Evolutionary conservation across 192 early-diverging fungal species (phyloP).

Genomic region (Gonapodya sp.): DNA sequence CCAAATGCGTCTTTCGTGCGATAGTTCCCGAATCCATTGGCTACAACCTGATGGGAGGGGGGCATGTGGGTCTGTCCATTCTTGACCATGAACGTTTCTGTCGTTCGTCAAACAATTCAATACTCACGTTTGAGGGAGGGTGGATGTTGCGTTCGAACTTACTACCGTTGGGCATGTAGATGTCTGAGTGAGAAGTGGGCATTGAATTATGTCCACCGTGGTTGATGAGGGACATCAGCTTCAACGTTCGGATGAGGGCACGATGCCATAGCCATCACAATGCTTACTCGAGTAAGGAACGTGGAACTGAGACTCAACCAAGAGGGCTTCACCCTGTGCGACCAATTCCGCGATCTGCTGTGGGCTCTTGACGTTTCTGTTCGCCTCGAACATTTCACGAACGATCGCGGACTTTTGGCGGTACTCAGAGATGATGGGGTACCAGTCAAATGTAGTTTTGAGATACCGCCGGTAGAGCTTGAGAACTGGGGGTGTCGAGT

Average conservation of each 20-base stretch:
- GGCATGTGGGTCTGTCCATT: no score
- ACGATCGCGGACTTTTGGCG: slow-evolving; percentile 77
- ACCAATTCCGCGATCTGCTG: slow-evolving; percentile 59
- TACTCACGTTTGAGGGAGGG: not conserved
- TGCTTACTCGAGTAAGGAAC: slow-evolving; percentile 73
- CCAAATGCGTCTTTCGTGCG: not conserved
- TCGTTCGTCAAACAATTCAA: not conserved
- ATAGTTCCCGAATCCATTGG: not conserved
- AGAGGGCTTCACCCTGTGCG: slow-evolving; percentile 59
- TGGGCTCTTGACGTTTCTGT: slow-evolving; percentile 60
- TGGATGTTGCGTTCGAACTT: not conserved
- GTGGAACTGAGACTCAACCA: slow-evolving; percentile 66
- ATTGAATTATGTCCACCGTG: no score
- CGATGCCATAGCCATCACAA: not conserved
- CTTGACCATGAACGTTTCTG: not conserved
- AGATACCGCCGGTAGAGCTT: slow-evolving; percentile 79
- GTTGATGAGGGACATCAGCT: not conserved
- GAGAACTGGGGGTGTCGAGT: slow-evolving; percentile 1
- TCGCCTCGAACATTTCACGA: slow-evolving; percentile 73
- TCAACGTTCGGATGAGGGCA: not conserved
- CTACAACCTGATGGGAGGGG: not conserved
- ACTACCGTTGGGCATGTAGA: not conserved
- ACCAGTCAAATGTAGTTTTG: slow-evolving; percentile 77
- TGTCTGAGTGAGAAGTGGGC: no score
- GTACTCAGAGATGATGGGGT: slow-evolving; percentile 66